Conservation (phyloP, 2,329 filamentous ascomycete species). For the Fusarium euwallaceae region DNA sequence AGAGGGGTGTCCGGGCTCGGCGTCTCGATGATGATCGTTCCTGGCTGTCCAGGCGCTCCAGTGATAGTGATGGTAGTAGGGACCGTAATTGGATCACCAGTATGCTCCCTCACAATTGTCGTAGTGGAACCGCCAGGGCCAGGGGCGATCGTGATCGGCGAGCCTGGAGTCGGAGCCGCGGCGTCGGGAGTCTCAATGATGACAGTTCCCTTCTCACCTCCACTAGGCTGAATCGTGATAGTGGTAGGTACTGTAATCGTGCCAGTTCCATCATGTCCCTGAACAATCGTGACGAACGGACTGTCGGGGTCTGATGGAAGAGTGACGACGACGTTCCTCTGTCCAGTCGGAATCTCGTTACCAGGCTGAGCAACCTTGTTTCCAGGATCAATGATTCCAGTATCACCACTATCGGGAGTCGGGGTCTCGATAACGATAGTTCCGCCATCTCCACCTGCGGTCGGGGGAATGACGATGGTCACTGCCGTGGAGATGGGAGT, state of each 20-base stretch:
- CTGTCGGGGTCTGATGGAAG: slow-evolving; percentile 36
- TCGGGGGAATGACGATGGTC: slow-evolving; percentile 30
- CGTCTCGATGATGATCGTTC: slow-evolving; percentile 5
- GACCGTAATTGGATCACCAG: background rate
- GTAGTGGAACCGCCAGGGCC: slow-evolving; percentile 23
- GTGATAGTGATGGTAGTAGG: background rate
- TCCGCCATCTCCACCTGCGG: slow-evolving; percentile 21
- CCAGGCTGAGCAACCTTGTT: background rate
- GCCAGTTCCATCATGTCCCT: slow-evolving; percentile 12
- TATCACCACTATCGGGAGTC: slow-evolving; percentile 9
- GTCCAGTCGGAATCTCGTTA: slow-evolving; percentile 24
- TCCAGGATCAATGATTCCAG: background rate
- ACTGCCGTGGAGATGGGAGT: slow-evolving; percentile 26
- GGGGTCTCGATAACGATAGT: slow-evolving; percentile 37
- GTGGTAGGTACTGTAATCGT: slow-evolving; percentile 31
- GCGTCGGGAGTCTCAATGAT: slow-evolving; percentile 33
- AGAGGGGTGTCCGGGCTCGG: slow-evolving; percentile 3
- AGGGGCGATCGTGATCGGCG: slow-evolving; percentile 30
- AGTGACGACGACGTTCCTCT: slow-evolving; percentile 17
- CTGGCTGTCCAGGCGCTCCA: background rate
- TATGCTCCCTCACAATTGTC: slow-evolving; percentile 31
- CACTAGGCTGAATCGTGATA: slow-evolving; percentile 21
- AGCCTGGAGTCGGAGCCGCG: slow-evolving; percentile 6
- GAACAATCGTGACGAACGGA: slow-evolving; percentile 29
- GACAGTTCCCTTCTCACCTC: slow-evolving; percentile 26